phyloP scores from a whole-genome alignment of 495 filamentous ascomycete species.

The Evernia prunastri region DNA sequence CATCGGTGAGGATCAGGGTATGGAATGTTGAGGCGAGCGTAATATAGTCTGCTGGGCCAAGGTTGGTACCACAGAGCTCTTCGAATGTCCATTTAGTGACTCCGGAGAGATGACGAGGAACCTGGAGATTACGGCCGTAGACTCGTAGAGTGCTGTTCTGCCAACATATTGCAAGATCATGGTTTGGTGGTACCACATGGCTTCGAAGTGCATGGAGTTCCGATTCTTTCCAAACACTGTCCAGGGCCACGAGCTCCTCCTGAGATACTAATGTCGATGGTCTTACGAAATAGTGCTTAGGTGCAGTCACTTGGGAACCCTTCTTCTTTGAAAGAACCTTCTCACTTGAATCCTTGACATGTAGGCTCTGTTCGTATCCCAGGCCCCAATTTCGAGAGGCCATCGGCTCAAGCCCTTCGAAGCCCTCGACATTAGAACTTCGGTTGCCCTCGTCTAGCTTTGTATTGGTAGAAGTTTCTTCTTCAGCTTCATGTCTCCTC shows the following conservation, averaged over 20 bases:
- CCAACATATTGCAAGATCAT: slow-evolving; percentile 34
- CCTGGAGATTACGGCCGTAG: slow-evolving; percentile 51
- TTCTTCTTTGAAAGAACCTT: neutral
- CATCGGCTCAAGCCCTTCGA: slow-evolving; percentile 20
- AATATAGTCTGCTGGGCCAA: slow-evolving; percentile 69
- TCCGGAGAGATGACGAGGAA: slow-evolving; percentile 45
- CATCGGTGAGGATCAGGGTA: slow-evolving; percentile 55
- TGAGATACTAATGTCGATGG: neutral
- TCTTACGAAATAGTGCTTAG: slow-evolving; percentile 15
- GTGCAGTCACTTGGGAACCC: neutral
- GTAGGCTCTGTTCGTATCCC: slow-evolving; percentile 25
- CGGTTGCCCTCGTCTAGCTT: neutral
- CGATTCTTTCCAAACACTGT: slow-evolving; percentile 12
- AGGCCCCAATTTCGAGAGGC: slow-evolving; percentile 21
- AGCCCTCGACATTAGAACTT: slow-evolving; percentile 7
- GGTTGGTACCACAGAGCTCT: slow-evolving; percentile 47
- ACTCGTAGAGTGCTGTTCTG: slow-evolving; percentile 43
- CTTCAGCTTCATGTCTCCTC: slow-evolving; percentile 45
- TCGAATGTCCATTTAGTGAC: slow-evolving; percentile 51
- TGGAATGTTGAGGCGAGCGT: slow-evolving; percentile 63
- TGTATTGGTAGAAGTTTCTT: slow-evolving; percentile 15
- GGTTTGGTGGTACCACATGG: neutral
- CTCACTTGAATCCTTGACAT: slow-evolving; percentile 7
- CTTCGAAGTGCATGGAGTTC: neutral
- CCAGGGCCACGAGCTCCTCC: neutral